Percentiles rank a stretch among this genome's conserved stretches.
phyloP scores from a whole-genome alignment of 805 yeast species.

The Teunomyces tritomae region DNA sequence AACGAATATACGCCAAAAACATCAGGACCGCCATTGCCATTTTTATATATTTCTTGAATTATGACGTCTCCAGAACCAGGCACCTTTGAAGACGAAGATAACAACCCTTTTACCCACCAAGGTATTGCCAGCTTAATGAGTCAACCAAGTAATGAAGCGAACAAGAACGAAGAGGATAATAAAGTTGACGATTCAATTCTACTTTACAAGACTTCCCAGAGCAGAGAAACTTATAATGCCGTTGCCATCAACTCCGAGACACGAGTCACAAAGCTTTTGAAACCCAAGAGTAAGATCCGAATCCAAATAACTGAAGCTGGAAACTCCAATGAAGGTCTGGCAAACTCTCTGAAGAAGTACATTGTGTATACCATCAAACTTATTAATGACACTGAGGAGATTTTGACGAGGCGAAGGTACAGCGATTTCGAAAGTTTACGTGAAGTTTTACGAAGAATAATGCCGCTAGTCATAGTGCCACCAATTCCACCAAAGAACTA shows the following conservation, averaged over 20 bases:
- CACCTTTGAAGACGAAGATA: slow-evolving; percentile 26
- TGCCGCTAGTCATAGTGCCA: slow-evolving; percentile 83
- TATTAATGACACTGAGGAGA: slow-evolving; percentile 43
- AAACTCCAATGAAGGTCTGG: slow-evolving; percentile 73
- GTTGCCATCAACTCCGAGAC: slow-evolving; percentile 34
- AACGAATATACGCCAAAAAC: no score
- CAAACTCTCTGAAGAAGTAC: slow-evolving; percentile 58
- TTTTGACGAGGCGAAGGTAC: slow-evolving; percentile 70
- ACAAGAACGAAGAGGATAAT: slow-evolving; percentile 17
- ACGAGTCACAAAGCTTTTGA: slow-evolving; percentile 34
- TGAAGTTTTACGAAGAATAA: slow-evolving; percentile 62
- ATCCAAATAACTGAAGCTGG: slow-evolving; percentile 74
- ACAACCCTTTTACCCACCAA: slow-evolving; percentile 35
- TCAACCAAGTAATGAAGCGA: slow-evolving; percentile 3
- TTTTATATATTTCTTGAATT: not conserved
- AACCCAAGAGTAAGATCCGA: slow-evolving; percentile 24
- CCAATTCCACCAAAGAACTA: slow-evolving; percentile 74
- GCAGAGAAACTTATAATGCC: slow-evolving; percentile 18
- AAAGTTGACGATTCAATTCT: slow-evolving; percentile 29
- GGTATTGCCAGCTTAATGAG: slow-evolving; percentile 26
- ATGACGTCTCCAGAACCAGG: slow-evolving; percentile 2
- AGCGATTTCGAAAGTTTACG: slow-evolving; percentile 89
- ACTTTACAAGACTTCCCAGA: slow-evolving; percentile 20
- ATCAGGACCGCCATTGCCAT: not conserved
- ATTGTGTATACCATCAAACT: slow-evolving; percentile 78